phyloP scores from a whole-genome alignment of 2,329 filamentous ascomycete genomes.

The Fusarium sp. region DNA sequence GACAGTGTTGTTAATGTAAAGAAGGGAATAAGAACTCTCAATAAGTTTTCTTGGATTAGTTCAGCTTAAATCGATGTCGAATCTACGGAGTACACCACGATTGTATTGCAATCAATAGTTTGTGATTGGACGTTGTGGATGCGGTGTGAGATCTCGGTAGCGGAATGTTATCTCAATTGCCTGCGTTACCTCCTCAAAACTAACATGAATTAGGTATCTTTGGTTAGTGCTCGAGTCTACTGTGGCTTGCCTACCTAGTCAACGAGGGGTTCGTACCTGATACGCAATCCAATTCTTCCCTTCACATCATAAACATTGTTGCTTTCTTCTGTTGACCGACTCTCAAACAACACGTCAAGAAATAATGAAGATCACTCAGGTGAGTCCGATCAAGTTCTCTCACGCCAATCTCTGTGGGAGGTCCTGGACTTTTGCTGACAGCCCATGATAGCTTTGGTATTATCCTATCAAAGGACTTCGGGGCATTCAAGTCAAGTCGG shows the following conservation, averaged over 20 bases:
- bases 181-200: not conserved
- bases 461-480: conserved; percentile 81
- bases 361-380: conserved; percentile 47
- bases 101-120: not conserved
- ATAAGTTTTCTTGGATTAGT: not conserved
- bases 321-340: not conserved
- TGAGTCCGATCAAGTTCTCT: conserved; percentile 14
- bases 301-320: conserved; percentile 12
- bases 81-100: not conserved
- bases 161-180: conserved; percentile 5
- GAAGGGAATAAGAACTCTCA: not conserved
- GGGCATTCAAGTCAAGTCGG: conserved; percentile 62
- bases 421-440: conserved; percentile 1
- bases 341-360: not conserved
- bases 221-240: conserved; percentile 2
- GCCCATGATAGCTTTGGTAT: conserved; percentile 62
- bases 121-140: not conserved
- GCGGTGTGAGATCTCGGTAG: not conserved
- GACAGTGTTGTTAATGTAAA: not conserved
- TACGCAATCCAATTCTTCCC: conserved; percentile 20
- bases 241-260: conserved; percentile 15
- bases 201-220: not conserved
- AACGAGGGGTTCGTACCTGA: conserved; percentile 23
- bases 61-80: not conserved
- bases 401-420: not conserved